Evolutionary conservation across 2,329 filamentous ascomycete species (phyloP).

Genomic region (Calonectria henricotiae): DNA sequence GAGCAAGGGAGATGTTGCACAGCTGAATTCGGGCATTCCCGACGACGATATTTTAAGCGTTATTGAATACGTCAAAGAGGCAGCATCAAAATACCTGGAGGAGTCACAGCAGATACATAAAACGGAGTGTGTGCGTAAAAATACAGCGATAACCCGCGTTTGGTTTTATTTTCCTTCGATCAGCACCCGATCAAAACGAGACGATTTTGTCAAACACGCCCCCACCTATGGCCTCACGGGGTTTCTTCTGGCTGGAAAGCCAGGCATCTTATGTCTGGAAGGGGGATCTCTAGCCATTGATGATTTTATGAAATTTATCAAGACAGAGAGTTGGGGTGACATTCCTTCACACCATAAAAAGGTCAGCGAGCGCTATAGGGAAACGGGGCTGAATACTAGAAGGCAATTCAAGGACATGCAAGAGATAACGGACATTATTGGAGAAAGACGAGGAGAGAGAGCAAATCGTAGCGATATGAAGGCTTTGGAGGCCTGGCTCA

Average conservation of each 20-base stretch:
- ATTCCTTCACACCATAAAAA: constrained; percentile 76
- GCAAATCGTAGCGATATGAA: constrained; percentile 70
- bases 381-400: constrained; percentile 53
- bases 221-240: constrained; percentile 70
- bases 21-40: constrained; percentile 61
- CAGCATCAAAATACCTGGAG: constrained; percentile 54
- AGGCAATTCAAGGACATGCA: constrained; percentile 71
- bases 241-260: constrained; percentile 75
- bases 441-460: constrained; percentile 65
- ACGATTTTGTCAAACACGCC: constrained; percentile 71
- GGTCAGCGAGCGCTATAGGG: constrained; percentile 71
- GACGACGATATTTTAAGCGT: constrained; percentile 63
- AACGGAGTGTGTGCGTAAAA: not conserved
- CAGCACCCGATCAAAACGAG: constrained; percentile 72
- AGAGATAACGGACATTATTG: constrained; percentile 69
- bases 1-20: constrained; percentile 64
- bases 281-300: constrained; percentile 67
- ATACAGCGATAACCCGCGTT: constrained; percentile 63
- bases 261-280: constrained; percentile 70
- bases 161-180: constrained; percentile 79
- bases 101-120: constrained; percentile 33
- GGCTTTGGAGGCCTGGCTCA: constrained; percentile 67
- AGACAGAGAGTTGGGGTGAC: constrained; percentile 76
- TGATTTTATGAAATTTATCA: constrained; percentile 76
- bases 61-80: constrained; percentile 64